Evolutionary conservation across 192 early-diverging fungal species (phyloP).

Genomic region (Linnemannia hyalina): DNA sequence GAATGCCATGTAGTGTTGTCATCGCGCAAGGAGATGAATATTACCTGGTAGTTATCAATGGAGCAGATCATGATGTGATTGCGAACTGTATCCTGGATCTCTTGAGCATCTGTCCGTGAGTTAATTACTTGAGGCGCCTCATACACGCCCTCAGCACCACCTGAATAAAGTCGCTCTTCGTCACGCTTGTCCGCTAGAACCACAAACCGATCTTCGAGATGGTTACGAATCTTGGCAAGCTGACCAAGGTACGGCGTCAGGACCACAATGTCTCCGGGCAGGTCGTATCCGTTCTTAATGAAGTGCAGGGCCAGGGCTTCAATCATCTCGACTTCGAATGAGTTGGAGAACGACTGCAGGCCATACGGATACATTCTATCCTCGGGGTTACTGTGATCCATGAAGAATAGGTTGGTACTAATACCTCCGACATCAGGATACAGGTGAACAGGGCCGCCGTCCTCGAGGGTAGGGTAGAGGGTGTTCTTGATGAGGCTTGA

Average conservation of each 20-base stretch:
- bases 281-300: conserved; percentile 59
- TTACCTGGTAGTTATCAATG: conserved; percentile 54
- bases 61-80: conserved; percentile 38
- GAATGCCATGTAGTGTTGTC: neutral
- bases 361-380: conserved; percentile 29
- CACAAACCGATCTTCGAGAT: neutral
- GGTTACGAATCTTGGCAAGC: conserved; percentile 46
- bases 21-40: no score
- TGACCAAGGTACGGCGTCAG: conserved; percentile 66
- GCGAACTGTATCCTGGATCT: neutral
- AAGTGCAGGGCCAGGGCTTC: conserved; percentile 55
- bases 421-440: conserved; percentile 56
- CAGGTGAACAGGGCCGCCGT: conserved; percentile 26
- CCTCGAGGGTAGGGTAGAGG: conserved; percentile 56
- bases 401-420: conserved; percentile 58
- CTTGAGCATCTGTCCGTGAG: neutral
- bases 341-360: conserved; percentile 54
- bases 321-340: conserved; percentile 62
- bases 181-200: conserved; percentile 36
- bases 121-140: neutral
- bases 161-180: conserved; percentile 17
- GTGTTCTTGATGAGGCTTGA: conserved; percentile 51
- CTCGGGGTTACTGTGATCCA: conserved; percentile 59
- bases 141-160: neutral
- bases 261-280: conserved; percentile 57